These are phyloP conservation scores for Oryza meridionalis DNA, from an alignment of 176 grass and related monocot genomes.

Conservation along the genomic window DNA sequence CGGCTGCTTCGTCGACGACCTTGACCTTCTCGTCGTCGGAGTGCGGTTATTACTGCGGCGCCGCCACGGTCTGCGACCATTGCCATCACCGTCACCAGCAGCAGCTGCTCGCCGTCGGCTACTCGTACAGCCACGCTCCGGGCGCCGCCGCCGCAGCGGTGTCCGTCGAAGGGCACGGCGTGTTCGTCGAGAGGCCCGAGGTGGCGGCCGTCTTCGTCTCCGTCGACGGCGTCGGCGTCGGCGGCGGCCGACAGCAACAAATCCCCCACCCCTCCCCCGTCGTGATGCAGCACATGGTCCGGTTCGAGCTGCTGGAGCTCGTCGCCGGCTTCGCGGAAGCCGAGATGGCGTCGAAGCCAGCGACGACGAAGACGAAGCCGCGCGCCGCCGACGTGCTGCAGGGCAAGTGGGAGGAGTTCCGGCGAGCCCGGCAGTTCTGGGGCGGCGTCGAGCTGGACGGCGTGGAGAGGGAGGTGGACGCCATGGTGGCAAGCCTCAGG, in stretches of 20 bases:
- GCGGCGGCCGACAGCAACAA: no score
- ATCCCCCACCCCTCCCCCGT: neutral
- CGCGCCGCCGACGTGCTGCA: neutral
- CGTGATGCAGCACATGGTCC: constrained; percentile 5
- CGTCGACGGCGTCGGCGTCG: no score
- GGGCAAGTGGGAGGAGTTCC: neutral
- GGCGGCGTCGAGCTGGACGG: neutral
- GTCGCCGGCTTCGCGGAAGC: neutral
- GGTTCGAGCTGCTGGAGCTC: neutral
- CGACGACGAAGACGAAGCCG: no score
- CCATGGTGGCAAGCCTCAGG: neutral
- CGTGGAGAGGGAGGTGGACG: neutral
- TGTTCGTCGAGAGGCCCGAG: neutral
- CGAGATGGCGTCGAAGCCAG: neutral
- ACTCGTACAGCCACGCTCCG: no score
- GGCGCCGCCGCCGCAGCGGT: no score
- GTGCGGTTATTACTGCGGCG: no score
- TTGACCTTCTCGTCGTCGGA: no score
- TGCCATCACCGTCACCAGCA: no score
- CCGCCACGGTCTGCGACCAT: no score
- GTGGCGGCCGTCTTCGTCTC: neutral
- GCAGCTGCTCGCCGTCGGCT: no score
- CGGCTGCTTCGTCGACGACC: no score
- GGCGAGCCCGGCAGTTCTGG: constrained; percentile 1
- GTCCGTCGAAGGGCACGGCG: no score